phyloP scores from a whole-genome alignment of 2,329 filamentous ascomycete species.

The Pseudonectria foliicola region DNA sequence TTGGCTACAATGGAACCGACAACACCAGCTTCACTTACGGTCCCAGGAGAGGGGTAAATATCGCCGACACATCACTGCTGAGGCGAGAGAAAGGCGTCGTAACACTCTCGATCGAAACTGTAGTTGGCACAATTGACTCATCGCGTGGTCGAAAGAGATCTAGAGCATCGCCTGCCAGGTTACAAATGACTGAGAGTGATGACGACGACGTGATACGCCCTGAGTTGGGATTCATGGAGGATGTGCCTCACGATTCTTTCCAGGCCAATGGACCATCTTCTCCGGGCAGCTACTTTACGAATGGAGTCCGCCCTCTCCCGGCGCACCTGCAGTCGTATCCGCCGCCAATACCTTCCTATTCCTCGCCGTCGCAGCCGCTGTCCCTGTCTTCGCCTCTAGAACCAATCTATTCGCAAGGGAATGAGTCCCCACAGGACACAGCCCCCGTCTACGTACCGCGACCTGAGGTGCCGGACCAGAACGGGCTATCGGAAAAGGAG shows the following conservation, averaged over 20 bases:
- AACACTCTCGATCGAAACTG: slow-evolving; percentile 74
- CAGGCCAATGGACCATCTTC: slow-evolving; percentile 11
- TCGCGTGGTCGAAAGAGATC: slow-evolving; percentile 29
- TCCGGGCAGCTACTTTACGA: slow-evolving; percentile 26
- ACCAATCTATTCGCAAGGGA: slow-evolving; percentile 7
- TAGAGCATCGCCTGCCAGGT: slow-evolving; percentile 19
- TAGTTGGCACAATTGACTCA: slow-evolving; percentile 81
- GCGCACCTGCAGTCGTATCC: slow-evolving; percentile 26
- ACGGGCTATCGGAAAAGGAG: slow-evolving; percentile 72
- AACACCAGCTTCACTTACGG: slow-evolving; percentile 22
- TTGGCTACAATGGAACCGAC: slow-evolving; percentile 21
- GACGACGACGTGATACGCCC: slow-evolving; percentile 24
- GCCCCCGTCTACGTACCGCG: slow-evolving; percentile 49
- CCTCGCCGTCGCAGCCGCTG: slow-evolving; percentile 9
- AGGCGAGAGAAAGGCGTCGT: slow-evolving; percentile 89
- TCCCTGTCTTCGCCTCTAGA: slow-evolving; percentile 5
- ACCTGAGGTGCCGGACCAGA: slow-evolving; percentile 53
- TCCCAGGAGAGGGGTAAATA: slow-evolving; percentile 44
- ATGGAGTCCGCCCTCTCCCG: slow-evolving; percentile 31
- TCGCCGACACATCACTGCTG: slow-evolving; percentile 81
- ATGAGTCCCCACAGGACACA: slow-evolving; percentile 14
- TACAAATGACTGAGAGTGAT: slow-evolving; percentile 23
- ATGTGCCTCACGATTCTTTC: slow-evolving; percentile 14
- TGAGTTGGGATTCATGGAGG: slow-evolving; percentile 17
- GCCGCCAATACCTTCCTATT: slow-evolving; percentile 12